Evolutionary conservation across 805 yeast genomes (phyloP), one percentile per base, ranked within the genome.

Genomic region (Sugiyamaella qingdaonensis): DNA sequence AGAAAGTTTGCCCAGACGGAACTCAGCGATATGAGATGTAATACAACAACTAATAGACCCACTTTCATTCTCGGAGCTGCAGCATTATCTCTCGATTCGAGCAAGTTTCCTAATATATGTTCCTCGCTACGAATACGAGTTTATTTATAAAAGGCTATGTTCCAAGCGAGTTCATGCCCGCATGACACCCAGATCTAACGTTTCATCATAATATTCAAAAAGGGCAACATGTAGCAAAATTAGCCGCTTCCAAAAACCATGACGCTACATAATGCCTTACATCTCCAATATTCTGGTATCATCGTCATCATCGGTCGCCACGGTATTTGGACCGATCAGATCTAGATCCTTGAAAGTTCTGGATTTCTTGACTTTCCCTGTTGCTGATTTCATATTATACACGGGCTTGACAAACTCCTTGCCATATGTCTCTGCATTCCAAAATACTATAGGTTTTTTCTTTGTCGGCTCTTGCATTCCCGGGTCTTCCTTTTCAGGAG

Each of bases 281-380:
- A 39, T 5, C 19, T 39, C 43, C 24, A 39, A 21, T 34, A 31
- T 10, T 33, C 31, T n/a, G 48, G 42, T 21, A 21, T 42, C 48
- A 32, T 49, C 57, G 24, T 51, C 53, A 27, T 98, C 73, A 94
- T 94, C 70, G 82, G 97, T 69, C 75, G 86, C 19, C 78, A 94
- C 2, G 95, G 95, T 54, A 88, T 90, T 13, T 44, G 55, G 24
- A 45, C 55, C 10, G 79, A 90, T 52, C 85, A 84, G 65, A 78
- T 88, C 71, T 89, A 88, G 71, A 95, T 92, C 73, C 94, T 92
- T 72, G 86, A 86, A 66, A 85, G 78, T 24, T 78, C 89, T 14
- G 16, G 36, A 11, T 24, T 52, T 52, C 47, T 42, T 47, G 14
- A 29, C 31, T 31, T 33, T 43, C 16, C 37, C 43, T 2, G 47